Percentiles rank a stretch among this genome's conserved stretches.
Evolutionary conservation across 2,329 filamentous ascomycete species (phyloP).

Genomic region (Polytolypa hystricis): DNA sequence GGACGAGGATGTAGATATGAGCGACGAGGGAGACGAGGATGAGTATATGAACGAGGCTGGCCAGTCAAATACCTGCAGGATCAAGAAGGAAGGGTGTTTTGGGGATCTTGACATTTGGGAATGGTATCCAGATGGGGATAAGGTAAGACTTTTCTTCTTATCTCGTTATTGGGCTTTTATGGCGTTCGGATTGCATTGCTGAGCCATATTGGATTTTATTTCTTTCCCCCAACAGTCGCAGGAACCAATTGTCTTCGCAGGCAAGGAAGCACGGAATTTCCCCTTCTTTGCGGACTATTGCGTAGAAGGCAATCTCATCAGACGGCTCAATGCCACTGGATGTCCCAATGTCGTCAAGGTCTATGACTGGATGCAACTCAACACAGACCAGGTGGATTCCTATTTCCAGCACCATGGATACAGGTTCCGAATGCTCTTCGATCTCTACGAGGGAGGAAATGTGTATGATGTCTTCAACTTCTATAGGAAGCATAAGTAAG

Average conservation of each 20-base stretch:
- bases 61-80: slow-evolving; percentile 5
- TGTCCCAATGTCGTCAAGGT: slow-evolving; percentile 10
- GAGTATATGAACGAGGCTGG: slow-evolving; percentile 1
- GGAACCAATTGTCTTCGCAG: slow-evolving; percentile 6
- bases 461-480: slow-evolving; percentile 1
- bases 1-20: not conserved
- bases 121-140: slow-evolving; percentile 7
- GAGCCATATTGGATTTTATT: too few relatives aligned
- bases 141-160: not conserved
- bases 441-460: slow-evolving; percentile 4
- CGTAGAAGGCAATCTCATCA: slow-evolving; percentile 6
- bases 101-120: slow-evolving; percentile 4
- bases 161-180: not conserved
- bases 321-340: slow-evolving; percentile 6
- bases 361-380: slow-evolving; percentile 6
- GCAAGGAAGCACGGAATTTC: slow-evolving; percentile 6
- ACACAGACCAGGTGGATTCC: not conserved
- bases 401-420: not conserved
- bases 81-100: slow-evolving; percentile 1
- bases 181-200: not conserved
- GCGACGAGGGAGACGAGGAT: not conserved
- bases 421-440: slow-evolving; percentile 8
- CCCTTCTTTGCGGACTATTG: slow-evolving; percentile 7
- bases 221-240: too few relatives aligned
- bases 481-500: slow-evolving; percentile 5